phyloP scores from a whole-genome alignment of 345 rosid species.

The Mangifera indica region DNA sequence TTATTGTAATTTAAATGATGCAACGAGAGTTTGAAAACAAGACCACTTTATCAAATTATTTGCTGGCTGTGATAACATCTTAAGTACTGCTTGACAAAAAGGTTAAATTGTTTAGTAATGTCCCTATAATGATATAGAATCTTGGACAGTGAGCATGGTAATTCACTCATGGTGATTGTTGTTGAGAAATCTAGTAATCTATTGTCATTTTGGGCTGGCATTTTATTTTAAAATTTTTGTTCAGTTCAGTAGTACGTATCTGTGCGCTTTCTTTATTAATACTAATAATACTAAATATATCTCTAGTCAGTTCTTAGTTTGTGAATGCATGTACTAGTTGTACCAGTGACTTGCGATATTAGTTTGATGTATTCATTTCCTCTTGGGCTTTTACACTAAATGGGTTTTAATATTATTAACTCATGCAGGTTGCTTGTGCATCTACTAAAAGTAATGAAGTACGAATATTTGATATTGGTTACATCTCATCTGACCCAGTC shows the following conservation, averaged over 20 bases:
- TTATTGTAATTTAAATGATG: too few relatives aligned
- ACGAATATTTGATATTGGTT: conserved; percentile 71
- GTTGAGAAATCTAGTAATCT: neutral
- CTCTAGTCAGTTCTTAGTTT: neutral
- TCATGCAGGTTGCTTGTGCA: conserved; percentile 71
- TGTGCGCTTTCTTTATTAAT: neutral
- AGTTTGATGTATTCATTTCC: conserved; percentile 4
- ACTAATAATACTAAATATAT: neutral
- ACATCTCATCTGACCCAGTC: conserved; percentile 66
- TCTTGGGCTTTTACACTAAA: neutral
- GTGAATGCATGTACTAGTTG: conserved; percentile 4
- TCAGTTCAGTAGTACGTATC: neutral
- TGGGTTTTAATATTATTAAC: conserved; percentile 4
- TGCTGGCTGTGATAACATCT: too few relatives aligned
- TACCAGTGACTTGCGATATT: neutral
- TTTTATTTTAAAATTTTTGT: neutral
- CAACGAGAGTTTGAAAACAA: too few relatives aligned
- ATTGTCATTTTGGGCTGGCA: neutral
- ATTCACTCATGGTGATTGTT: neutral
- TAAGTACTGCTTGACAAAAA: neutral
- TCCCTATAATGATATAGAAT: too few relatives aligned
- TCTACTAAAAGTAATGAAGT: conserved; percentile 59
- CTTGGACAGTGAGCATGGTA: neutral
- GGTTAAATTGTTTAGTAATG: neutral
- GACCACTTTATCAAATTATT: too few relatives aligned